phyloP scores from a whole-genome alignment of 805 yeast species.

The Wilhelminamyces savonicus region DNA sequence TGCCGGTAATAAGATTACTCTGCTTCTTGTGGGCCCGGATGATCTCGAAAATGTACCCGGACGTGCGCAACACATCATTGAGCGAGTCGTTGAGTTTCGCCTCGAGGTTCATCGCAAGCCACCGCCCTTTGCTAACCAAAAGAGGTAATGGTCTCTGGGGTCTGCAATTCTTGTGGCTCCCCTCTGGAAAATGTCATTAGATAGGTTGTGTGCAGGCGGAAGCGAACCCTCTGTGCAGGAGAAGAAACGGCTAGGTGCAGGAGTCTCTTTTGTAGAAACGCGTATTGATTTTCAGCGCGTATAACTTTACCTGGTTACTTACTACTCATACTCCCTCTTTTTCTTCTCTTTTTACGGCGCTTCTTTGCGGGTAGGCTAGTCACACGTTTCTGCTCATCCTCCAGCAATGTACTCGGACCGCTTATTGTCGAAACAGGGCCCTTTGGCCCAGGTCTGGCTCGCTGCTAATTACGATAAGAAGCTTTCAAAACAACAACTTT shows the following conservation, averaged over 20 bases:
- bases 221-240: constrained; percentile 97
- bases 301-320: no score
- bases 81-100: constrained; percentile 33
- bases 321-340: no score
- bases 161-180: constrained; percentile 86
- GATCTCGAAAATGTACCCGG: constrained; percentile 39
- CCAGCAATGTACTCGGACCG: no score
- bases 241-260: constrained; percentile 97
- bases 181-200: no score
- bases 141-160: no score
- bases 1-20: constrained; percentile 35
- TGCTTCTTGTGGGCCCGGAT: constrained; percentile 31
- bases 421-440: constrained; percentile 73
- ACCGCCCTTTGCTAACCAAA: no score
- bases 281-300: no score
- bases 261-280: no score
- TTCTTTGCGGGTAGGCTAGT: no score
- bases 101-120: constrained; percentile 30
- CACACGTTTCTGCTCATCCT: no score
- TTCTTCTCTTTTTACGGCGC: no score
- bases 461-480: constrained; percentile 85
- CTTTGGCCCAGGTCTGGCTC: constrained; percentile 85
- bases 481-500: constrained; percentile 62
- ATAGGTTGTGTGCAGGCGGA: constrained; percentile 93
- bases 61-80: constrained; percentile 33